Base-by-base conservation (phyloP, 768 basidiomycete genomes). In the Russula dissimulans region DNA sequence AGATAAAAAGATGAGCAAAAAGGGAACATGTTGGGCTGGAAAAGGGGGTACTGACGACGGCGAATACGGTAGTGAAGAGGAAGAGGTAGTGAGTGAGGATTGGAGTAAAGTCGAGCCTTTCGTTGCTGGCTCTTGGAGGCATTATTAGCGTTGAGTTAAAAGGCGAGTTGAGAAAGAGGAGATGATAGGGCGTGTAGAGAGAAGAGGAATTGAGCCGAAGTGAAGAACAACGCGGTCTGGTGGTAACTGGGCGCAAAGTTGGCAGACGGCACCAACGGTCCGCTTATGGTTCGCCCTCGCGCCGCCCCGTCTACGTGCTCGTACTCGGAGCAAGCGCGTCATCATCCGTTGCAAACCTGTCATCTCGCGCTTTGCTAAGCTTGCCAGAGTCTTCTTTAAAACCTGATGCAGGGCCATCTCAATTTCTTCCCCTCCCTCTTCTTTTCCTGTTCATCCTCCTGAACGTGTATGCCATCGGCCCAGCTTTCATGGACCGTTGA, bases 81-180 rank as follows among this genome's bases (percentile, higher is more conserved):
- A 95, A 94, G 69, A 95, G 80, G 69, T 95, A 93, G 70, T 95
- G 92, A 17, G 91, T 90, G 59, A 92, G 78, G 63, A 95, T 88
- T 62, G 90, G 92, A 1, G 87, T 90, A 59, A 93, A 89, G 73
- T 93, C 90, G 65, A 89, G 81, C n/a, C 88, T 80, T 61, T 83
- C 80, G 34, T 63, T 65, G 70, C 75, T 79, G 60, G 77, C 78
- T 67, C 81, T 71, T 44, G 78, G 78, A 56, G 79, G 73, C 78
- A 79, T 79, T 42, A 11, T 45, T 49, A 29, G 18, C 14, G 5
- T 3, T 10, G 14, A 11, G 15, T 6, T 5, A 17, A 17, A 8
- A 6, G 9, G 18, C 14, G 34, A 56, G 12, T 0, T 1, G 9
- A 3, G 9, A 22, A 2, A 14, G 56, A 56, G 48, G 22, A 26